Base-by-base conservation (phyloP, 2,329 filamentous ascomycete species). In the Cryoendolithus antarcticus region DNA sequence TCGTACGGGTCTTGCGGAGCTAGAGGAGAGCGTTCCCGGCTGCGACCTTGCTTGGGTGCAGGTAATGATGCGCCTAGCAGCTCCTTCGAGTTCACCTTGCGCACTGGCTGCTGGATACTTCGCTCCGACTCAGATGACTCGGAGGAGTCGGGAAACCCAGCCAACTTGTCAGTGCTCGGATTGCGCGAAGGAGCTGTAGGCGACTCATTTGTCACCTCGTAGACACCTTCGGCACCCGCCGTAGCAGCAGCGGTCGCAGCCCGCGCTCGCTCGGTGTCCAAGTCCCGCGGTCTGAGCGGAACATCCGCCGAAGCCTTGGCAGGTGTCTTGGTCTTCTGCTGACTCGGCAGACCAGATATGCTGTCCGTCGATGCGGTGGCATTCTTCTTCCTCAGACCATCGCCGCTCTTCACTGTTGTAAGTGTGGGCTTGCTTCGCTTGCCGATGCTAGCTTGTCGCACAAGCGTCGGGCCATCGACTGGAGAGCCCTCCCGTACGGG, bases 381-480 rank as follows among this genome's bases (percentile, higher is more conserved):
- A 28, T 39, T 45, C 9, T 31, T 35, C 34, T 42, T 48, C n/a
- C 46, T 42, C 24, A 54, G 40, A 3, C 41, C 42, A 28, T 40
- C 39, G n/a, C 39, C 39, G 30, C 62, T 66, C 45, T 61, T 65
- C 40, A 69, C 67, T 0, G 62, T 68, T 40, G 64, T 68, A 44
- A 70, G 46, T 6, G 62, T 65, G 5, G 67, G 66, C 45, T 63
- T 67, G 10, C 60, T 64, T 38, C 64, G 59, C 45, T 64, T 60
- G 10, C 67, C 66, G 15, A 69, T 44, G 51, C 67, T 70, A 8
- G 67, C 67, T 48, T 69, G 62, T 39, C 67, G 55, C 7, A 45
- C 38, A n/a, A 38, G 38, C 9, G 21, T 28, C 9, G 34, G 32
- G 3, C 37, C 40, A 4, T 40, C 38, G 15, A 43, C 39, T 2